phyloP scores from a whole-genome alignment of 2,329 filamentous ascomycete genomes.

The Colletotrichum costaricense region DNA sequence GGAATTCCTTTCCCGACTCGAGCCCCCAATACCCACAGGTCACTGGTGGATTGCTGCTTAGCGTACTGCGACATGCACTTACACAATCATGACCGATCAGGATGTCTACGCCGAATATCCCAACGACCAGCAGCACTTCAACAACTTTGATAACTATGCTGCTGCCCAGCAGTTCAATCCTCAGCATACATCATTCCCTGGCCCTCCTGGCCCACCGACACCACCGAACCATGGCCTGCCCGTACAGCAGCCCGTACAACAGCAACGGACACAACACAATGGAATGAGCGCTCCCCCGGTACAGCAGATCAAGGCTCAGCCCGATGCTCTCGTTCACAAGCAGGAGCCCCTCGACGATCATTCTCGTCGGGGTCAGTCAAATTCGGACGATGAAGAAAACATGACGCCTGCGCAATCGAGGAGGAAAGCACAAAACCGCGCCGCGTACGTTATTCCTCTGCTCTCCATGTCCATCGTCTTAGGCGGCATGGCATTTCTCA shows the following conservation, averaged over 20 bases:
- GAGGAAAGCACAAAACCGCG: slow-evolving; percentile 71
- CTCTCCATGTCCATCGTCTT: background rate
- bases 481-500: background rate
- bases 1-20: slow-evolving; percentile 31
- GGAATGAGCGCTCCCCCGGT: slow-evolving; percentile 41
- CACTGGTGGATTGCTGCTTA: slow-evolving; percentile 42
- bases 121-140: slow-evolving; percentile 62
- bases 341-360: slow-evolving; percentile 52
- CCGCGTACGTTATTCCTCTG: slow-evolving; percentile 61
- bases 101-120: slow-evolving; percentile 61
- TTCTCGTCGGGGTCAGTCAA: slow-evolving; percentile 54
- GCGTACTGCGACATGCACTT: slow-evolving; percentile 43
- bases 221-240: slow-evolving; percentile 44
- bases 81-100: slow-evolving; percentile 52
- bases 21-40: slow-evolving; percentile 40
- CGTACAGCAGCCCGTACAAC: slow-evolving; percentile 29
- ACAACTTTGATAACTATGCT: slow-evolving; percentile 56
- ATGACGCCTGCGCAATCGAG: slow-evolving; percentile 68
- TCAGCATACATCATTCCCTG: slow-evolving; percentile 49
- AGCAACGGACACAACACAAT: slow-evolving; percentile 39
- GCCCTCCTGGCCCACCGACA: slow-evolving; percentile 64
- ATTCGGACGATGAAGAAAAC: slow-evolving; percentile 65
- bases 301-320: slow-evolving; percentile 37
- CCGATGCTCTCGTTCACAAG: slow-evolving; percentile 42
- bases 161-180: slow-evolving; percentile 43